Conservation (phyloP, 768 basidiomycete species). For the Serendipita sp. region DNA sequence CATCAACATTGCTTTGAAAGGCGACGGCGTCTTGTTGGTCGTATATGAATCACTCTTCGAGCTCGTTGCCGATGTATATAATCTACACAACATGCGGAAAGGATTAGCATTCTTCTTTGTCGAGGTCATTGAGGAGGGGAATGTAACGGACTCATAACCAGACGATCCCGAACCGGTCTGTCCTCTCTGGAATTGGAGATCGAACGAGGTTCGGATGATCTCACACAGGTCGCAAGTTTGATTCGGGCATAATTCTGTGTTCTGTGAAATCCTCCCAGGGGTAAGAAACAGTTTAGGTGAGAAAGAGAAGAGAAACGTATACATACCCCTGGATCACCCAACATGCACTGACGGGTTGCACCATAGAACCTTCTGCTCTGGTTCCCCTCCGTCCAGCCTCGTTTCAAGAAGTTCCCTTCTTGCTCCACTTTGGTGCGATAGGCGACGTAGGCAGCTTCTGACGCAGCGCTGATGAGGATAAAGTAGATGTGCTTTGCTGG, state of each 20-base stretch:
- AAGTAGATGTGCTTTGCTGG: neutral
- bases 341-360: neutral
- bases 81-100: neutral
- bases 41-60: constrained; percentile 29
- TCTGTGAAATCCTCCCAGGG: neutral
- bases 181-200: constrained; percentile 27
- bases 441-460: neutral
- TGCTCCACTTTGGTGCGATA: neutral
- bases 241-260: constrained; percentile 37
- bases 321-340: neutral
- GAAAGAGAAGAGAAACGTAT: neutral
- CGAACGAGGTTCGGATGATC: constrained; percentile 32
- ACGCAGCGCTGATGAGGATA: neutral
- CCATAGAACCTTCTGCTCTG: neutral
- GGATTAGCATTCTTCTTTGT: neutral
- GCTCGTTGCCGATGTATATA: constrained; percentile 60
- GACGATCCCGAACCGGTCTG: constrained; percentile 61
- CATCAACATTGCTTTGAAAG: constrained; percentile 44
- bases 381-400: neutral
- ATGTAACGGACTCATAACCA: constrained; percentile 8
- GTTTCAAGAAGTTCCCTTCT: neutral
- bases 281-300: neutral
- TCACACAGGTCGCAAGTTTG: constrained; percentile 33
- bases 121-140: neutral
- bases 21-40: constrained; percentile 35